These are phyloP conservation scores for Pythium periplocum DNA, from an alignment of 352 stramenopile genomes.

Conservation along the genomic window DNA sequence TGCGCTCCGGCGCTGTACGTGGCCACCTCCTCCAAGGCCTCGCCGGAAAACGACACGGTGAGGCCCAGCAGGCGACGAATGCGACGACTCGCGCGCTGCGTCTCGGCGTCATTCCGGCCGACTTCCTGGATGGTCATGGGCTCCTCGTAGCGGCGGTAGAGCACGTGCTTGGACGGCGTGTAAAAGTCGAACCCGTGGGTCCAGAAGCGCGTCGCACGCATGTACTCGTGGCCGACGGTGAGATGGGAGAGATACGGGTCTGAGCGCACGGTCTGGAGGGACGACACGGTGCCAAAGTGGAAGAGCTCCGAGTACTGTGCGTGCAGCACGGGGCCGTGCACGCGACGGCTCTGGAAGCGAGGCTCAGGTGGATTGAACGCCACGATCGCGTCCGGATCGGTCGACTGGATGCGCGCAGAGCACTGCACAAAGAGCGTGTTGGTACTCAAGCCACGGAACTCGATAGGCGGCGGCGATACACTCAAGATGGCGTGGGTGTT, in stretches of 20 bases:
- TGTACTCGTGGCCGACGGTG: conserved; percentile 65
- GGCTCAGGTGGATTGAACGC: conserved; percentile 76
- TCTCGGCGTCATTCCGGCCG: conserved; percentile 7
- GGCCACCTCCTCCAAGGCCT: conserved; percentile 27
- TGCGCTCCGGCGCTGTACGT: conserved; percentile 39
- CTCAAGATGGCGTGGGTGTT: conserved; percentile 82
- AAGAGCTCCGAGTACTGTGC: conserved; percentile 81
- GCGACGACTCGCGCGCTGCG: conserved; percentile 37
- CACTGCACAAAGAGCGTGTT: conserved; percentile 60
- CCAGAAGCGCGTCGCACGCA: conserved; percentile 79
- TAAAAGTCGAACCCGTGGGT: conserved; percentile 86
- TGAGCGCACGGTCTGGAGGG: conserved; percentile 62
- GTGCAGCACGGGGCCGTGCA: conserved; percentile 53
- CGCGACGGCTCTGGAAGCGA: conserved; percentile 4
- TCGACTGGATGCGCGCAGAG: conserved; percentile 77
- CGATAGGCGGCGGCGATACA: conserved; percentile 51
- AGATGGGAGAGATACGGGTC: conserved; percentile 64
- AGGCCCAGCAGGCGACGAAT: conserved; percentile 61
- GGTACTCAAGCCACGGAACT: conserved; percentile 30
- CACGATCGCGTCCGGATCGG: conserved; percentile 50
- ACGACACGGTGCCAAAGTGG: conserved; percentile 60
- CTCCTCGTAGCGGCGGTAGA: conserved; percentile 62
- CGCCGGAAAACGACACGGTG: conserved; percentile 29
- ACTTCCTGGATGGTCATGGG: conserved; percentile 28
- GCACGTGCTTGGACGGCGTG: conserved; percentile 48